A percentile compares a stretch with the other conserved stretches of the same genome.
These are phyloP conservation scores for Leccinum olivaceopallidum DNA, from an alignment of 768 basidiomycete species.

Conservation along the genomic window DNA sequence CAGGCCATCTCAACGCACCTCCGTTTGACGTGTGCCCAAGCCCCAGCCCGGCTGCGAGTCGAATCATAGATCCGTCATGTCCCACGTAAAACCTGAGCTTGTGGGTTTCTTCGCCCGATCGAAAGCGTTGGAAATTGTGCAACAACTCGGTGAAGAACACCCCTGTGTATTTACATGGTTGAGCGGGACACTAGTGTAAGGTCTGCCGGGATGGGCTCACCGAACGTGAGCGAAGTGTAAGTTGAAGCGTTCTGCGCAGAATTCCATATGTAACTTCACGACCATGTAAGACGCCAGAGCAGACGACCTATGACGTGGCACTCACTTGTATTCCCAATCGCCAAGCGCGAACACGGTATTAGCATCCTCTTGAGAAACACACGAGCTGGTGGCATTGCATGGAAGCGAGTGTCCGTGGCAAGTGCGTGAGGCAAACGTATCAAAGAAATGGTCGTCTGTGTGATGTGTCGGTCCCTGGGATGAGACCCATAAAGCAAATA, in stretches of 20 bases:
- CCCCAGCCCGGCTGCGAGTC: constrained; percentile 41
- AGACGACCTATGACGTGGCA: background rate
- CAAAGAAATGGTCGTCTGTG: constrained; percentile 46
- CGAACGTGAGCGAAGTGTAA: constrained; percentile 47
- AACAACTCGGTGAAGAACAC: constrained; percentile 48
- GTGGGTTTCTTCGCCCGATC: constrained; percentile 32
- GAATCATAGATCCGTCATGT: constrained; percentile 49
- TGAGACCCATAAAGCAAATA: no score
- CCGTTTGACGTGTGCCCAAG: constrained; percentile 32
- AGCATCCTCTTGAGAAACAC: constrained; percentile 46
- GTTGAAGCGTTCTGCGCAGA: constrained; percentile 42
- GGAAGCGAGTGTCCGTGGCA: constrained; percentile 43
- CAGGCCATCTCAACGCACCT: constrained; percentile 44
- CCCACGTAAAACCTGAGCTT: constrained; percentile 46
- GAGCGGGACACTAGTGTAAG: background rate
- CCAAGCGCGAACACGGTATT: constrained; percentile 54
- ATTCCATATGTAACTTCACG: constrained; percentile 49
- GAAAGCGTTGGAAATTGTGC: constrained; percentile 39
- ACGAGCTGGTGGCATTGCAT: constrained; percentile 42
- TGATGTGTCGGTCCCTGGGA: no score
- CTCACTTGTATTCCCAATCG: constrained; percentile 60
- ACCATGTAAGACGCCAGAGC: background rate
- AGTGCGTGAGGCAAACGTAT: constrained; percentile 50
- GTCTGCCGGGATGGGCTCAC: constrained; percentile 22
- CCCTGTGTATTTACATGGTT: constrained; percentile 22